Evolutionary conservation across 495 filamentous ascomycete genomes (phyloP).

Genomic region (Wilcoxina mikolae): DNA sequence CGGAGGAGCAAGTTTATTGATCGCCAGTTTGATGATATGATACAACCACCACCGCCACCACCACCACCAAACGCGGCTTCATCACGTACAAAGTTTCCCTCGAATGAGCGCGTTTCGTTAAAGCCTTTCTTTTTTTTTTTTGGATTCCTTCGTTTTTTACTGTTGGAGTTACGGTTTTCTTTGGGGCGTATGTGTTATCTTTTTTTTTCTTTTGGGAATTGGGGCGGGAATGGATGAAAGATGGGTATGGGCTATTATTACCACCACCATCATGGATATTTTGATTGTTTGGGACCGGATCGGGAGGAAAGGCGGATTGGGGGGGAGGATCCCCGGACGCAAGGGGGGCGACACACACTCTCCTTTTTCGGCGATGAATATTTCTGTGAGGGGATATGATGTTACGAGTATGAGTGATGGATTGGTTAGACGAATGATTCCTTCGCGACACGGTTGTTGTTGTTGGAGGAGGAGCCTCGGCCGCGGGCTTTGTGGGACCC

Average conservation of each 20-base stretch:
- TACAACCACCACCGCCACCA: neutral
- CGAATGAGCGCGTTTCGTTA: neutral
- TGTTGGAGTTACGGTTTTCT: neutral
- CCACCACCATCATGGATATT: no score
- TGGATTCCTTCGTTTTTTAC: neutral
- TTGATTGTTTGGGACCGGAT: neutral
- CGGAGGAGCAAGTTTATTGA: slow-evolving; percentile 2
- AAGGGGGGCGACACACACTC: no score
- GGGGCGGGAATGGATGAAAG: neutral
- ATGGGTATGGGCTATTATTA: neutral
- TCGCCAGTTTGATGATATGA: slow-evolving; percentile 8
- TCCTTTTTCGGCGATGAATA: neutral
- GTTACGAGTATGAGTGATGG: neutral
- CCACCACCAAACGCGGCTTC: neutral
- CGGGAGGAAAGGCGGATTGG: neutral
- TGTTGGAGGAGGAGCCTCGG: neutral
- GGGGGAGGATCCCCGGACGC: no score
- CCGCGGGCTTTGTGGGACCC: no score
- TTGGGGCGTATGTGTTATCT: neutral
- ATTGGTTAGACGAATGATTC: neutral
- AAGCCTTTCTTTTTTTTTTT: neutral
- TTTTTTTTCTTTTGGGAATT: neutral
- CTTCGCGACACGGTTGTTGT: neutral
- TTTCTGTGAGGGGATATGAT: neutral
- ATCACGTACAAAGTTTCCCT: neutral